Percentiles rank a stretch among this genome's conserved stretches.
phyloP scores from a whole-genome alignment of 176 grass and related monocot genomes.

The Canna indica region DNA sequence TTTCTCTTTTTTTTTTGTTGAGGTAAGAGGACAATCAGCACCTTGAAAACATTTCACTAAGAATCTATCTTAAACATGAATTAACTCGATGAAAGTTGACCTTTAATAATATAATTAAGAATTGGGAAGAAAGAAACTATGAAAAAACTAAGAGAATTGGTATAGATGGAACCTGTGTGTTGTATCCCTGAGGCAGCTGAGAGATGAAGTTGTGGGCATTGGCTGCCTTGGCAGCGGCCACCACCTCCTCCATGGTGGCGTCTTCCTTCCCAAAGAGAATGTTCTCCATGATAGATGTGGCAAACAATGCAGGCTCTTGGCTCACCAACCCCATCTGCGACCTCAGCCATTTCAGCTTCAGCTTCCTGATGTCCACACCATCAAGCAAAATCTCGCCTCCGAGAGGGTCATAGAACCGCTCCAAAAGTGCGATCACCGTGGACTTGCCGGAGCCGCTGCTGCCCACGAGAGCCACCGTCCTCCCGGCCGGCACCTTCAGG shows the following conservation, averaged over 20 bases:
- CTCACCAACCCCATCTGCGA: constrained; percentile 88
- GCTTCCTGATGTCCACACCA: constrained; percentile 59
- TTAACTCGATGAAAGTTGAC: no score
- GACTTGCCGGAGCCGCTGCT: constrained; percentile 82
- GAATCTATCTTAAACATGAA: no score
- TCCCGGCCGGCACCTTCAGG: constrained; percentile 67
- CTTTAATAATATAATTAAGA: no score
- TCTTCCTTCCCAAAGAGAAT: constrained; percentile 91
- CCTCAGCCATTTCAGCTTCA: constrained; percentile 83
- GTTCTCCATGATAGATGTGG: constrained; percentile 85
- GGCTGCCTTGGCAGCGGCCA: constrained; percentile 54
- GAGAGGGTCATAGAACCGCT: constrained; percentile 81
- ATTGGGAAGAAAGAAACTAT: neutral
- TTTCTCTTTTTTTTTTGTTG: no score
- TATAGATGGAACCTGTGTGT: constrained; percentile 46
- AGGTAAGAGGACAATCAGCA: no score
- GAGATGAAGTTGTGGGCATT: constrained; percentile 99
- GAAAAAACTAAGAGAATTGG: neutral
- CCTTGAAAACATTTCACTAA: no score
- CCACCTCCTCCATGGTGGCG: constrained; percentile 68
- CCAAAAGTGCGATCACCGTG: constrained; percentile 81
- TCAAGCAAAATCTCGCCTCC: constrained; percentile 61
- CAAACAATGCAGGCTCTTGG: constrained; percentile 94
- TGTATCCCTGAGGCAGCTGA: constrained; percentile 76
- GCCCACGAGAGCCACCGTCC: constrained; percentile 73